Conservation (phyloP, 805 yeast species). For the Middelhovenomyces tepae region DNA sequence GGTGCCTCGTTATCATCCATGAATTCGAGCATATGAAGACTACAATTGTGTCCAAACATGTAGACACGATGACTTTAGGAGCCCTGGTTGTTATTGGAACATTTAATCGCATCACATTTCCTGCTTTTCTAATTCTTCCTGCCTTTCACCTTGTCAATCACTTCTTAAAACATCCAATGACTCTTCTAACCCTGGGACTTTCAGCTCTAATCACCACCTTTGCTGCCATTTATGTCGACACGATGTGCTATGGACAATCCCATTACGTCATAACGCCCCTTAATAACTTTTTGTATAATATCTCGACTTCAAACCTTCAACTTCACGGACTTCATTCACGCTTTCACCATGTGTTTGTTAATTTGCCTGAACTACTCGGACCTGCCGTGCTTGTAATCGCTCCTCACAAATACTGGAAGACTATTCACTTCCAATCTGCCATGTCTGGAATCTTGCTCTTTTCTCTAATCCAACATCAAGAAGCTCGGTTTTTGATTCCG, state of each 20-base stretch:
- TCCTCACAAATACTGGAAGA: slow-evolving; percentile 33
- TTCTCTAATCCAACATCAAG: slow-evolving; percentile 85
- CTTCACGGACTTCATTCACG: slow-evolving; percentile 78
- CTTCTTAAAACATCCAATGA: slow-evolving; percentile 29
- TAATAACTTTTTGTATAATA: slow-evolving; percentile 69
- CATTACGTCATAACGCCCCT: slow-evolving; percentile 55
- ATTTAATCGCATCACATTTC: slow-evolving; percentile 80
- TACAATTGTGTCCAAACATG: slow-evolving; percentile 21
- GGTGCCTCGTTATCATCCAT: slow-evolving; percentile 42
- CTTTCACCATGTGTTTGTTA: slow-evolving; percentile 64
- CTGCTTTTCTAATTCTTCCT: slow-evolving; percentile 67
- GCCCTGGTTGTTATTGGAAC: slow-evolving; percentile 51
- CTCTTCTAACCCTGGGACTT: slow-evolving; percentile 25
- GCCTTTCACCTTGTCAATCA: slow-evolving; percentile 37
- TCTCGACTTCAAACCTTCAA: slow-evolving; percentile 47
- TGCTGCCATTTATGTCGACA: slow-evolving; percentile 44
- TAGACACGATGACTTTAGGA: slow-evolving; percentile 40
- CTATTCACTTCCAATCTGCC: slow-evolving; percentile 52
- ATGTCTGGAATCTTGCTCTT: slow-evolving; percentile 53
- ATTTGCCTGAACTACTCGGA: slow-evolving; percentile 75
- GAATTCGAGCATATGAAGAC: slow-evolving; percentile 22
- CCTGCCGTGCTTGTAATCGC: slow-evolving; percentile 52
- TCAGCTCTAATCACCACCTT: slow-evolving; percentile 32
- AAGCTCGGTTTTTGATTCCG: slow-evolving; percentile 79
- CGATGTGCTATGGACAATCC: slow-evolving; percentile 31